These are phyloP conservation scores for Teunomyces gatunensis DNA, from an alignment of 805 yeast species.

Conservation along the genomic window DNA sequence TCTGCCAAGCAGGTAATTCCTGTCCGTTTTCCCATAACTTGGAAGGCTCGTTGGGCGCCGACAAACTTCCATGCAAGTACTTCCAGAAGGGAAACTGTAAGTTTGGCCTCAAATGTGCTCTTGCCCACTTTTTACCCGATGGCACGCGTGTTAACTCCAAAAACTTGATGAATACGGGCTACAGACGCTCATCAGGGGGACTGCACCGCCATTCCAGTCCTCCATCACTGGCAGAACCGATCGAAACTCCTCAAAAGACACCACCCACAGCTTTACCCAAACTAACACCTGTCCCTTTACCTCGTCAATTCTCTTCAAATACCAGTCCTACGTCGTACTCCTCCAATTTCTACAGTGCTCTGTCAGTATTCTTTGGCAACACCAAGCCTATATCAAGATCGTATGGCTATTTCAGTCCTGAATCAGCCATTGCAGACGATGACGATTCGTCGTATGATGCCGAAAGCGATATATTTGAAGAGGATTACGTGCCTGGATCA, in stretches of 20 bases:
- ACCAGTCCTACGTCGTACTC: constrained; percentile 6
- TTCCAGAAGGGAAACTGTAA: constrained; percentile 96
- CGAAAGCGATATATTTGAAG: constrained; percentile 43
- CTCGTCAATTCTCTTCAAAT: constrained; percentile 13
- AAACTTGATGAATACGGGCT: constrained; percentile 10
- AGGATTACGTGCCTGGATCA: constrained; percentile 80
- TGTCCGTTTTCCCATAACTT: constrained; percentile 89
- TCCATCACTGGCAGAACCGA: neutral
- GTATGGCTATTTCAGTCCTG: constrained; percentile 7
- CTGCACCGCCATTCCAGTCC: constrained; percentile 2
- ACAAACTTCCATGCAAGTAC: constrained; percentile 77
- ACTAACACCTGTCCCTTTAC: neutral
- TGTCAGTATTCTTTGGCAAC: constrained; percentile 1
- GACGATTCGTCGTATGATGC: constrained; percentile 25
- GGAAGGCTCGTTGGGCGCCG: constrained; percentile 52
- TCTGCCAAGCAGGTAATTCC: constrained; percentile 89
- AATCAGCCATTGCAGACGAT: constrained; percentile 35
- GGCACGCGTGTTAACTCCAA: constrained; percentile 73
- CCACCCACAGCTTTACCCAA: neutral
- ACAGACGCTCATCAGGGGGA: neutral
- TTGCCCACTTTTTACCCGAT: constrained; percentile 87
- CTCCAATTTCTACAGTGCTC: neutral
- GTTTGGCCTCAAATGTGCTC: constrained; percentile 91
- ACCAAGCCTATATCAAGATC: constrained; percentile 2
- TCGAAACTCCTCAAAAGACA: neutral